Evolutionary conservation across 345 rosid genomes (phyloP), one percentile per base, ranked within the genome.

Genomic region (Boechera retrofracta): DNA sequence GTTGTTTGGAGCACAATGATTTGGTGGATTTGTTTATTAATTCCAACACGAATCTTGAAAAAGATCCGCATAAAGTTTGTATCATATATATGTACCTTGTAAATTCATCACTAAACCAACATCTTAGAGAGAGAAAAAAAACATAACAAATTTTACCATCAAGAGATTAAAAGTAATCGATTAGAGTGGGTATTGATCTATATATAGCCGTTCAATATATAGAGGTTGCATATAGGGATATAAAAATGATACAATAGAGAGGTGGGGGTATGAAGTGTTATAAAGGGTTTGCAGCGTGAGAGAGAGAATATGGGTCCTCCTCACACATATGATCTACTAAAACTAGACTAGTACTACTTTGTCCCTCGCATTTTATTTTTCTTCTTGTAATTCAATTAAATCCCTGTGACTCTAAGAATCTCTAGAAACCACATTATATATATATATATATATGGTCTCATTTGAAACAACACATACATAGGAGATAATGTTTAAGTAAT

Each of bases 331-430:
- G 80, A 71, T 77, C 80, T 77, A 77, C 80, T 54, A 57, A 71
- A 71, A 77, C 80, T 77, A 77, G 76, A 48, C 80, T 65, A 77
- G 80, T 77, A 77, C 80, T 77, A 77, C 53, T 77, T 75, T 75
- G 80, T 77, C 80, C 76, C 80, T 64, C 59, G 15, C 29, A 58
- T 5, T 57, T 64, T 45, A 6, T 74, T 67, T 48, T 75, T 69
- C 69, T 61, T 47, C 71, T 64, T 64, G 71, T 56, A 63, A 28
- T 77, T 55, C 45, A 64, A 55, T 54, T 56, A 12, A 55, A 47
- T 64, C 13, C 18, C 9, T 77, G 80, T 64, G 76, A 64, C 67
- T 36, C 80, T 77, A 55, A 41, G 57, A 62, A 62, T 76, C 11
- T 53, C 31, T 69, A 76, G 66, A 63, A 77, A 77, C 80, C 71